These are phyloP conservation scores for Ogataea pilisensis DNA, from an alignment of 805 yeast species.

Conservation along the genomic window DNA sequence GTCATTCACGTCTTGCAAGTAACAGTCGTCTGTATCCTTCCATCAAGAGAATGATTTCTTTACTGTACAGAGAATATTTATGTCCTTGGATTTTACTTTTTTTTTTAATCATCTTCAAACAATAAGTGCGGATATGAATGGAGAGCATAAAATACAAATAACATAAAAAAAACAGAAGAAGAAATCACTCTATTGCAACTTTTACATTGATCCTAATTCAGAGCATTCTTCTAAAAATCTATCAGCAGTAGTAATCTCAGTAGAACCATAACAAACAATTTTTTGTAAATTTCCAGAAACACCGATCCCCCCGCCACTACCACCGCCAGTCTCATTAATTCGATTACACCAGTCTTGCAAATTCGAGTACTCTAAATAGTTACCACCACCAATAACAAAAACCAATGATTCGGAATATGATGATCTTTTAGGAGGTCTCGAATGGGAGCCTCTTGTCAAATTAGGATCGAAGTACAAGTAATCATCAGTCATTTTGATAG, in stretches of 20 bases:
- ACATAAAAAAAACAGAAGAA: too few species aligned
- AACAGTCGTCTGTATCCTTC: too few species aligned
- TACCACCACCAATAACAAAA: constrained; percentile 96
- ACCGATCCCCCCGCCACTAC: constrained; percentile 9
- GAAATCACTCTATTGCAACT: too few species aligned
- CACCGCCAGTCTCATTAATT: constrained; percentile 17
- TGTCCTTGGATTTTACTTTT: too few species aligned
- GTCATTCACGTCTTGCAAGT: too few species aligned
- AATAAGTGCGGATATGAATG: too few species aligned
- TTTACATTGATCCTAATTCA: constrained; percentile 39
- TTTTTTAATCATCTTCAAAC: too few species aligned
- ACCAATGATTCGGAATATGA: constrained; percentile 78
- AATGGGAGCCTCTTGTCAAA: constrained; percentile 79
- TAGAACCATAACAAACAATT: constrained; percentile 81
- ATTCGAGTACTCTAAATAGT: constrained; percentile 89
- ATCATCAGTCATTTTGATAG: constrained; percentile 77
- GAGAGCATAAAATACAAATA: too few species aligned
- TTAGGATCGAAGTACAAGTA: constrained; percentile 89
- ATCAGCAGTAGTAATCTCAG: constrained; percentile 65
- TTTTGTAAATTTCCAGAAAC: constrained; percentile 30
- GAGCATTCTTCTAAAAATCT: constrained; percentile 68
- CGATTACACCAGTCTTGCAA: constrained; percentile 75
- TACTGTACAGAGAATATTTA: too few species aligned
- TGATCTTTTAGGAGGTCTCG: constrained; percentile 83
- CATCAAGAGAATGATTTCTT: too few species aligned